A percentile compares a stretch with the other conserved stretches of the same genome.
phyloP scores from a whole-genome alignment of 163 green algal species.

The Chloromonas sp. region DNA sequence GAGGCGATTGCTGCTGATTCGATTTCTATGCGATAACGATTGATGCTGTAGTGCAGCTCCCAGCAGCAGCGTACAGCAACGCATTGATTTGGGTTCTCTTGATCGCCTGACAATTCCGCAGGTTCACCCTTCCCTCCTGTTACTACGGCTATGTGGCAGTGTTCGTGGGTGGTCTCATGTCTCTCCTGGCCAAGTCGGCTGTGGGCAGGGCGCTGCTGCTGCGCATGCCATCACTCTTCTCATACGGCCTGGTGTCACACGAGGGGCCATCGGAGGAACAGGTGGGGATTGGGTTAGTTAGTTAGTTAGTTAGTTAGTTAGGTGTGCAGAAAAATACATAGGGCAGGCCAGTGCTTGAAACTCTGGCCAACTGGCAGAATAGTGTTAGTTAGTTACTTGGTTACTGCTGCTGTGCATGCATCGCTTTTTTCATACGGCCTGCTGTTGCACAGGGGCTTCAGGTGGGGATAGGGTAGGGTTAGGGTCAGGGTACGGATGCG shows the following conservation, averaged over 20 bases:
- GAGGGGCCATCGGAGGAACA: conserved; percentile 55
- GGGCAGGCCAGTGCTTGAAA: too few species aligned
- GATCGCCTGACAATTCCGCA: background rate
- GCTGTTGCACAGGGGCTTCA: background rate
- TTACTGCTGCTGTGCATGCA: conserved; percentile 8
- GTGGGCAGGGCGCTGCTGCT: conserved; percentile 63
- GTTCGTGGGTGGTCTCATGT: conserved; percentile 53
- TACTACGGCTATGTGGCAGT: conserved; percentile 37
- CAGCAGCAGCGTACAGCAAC: background rate
- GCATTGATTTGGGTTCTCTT: background rate
- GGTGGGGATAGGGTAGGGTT: too few species aligned
- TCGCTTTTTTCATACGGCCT: background rate
- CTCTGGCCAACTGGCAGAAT: too few species aligned
- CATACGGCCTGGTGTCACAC: conserved; percentile 60
- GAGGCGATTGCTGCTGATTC: background rate
- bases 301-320: conserved; percentile 22
- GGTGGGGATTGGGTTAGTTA: conserved; percentile 35
- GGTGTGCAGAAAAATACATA: too few species aligned
- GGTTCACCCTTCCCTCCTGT: conserved; percentile 1
- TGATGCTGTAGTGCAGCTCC: too few species aligned
- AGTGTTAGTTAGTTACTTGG: conserved; percentile 18
- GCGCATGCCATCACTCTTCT: conserved; percentile 50
- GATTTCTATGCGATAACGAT: too few species aligned
- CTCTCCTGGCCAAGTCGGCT: conserved; percentile 26
- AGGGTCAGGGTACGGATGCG: too few species aligned